Evolutionary conservation across 176 grass and related monocot genomes (phyloP).

Genomic region (Bromus sterilis): DNA sequence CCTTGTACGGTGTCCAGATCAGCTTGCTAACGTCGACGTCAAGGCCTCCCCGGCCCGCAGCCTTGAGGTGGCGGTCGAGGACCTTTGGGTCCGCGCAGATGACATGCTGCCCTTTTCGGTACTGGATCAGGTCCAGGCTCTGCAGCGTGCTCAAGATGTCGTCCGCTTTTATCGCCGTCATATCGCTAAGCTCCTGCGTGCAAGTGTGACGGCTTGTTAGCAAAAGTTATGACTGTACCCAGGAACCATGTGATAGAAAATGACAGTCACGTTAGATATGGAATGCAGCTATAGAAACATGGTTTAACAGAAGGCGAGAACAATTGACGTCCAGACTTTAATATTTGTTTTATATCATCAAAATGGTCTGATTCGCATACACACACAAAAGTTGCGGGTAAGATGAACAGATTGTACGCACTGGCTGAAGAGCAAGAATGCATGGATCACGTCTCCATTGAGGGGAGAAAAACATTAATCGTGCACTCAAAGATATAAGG

Average conservation of each 20-base stretch:
- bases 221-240: neutral
- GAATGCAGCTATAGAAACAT: neutral
- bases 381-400: constrained; percentile 23
- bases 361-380: constrained; percentile 9
- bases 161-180: constrained; percentile 92
- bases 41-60: constrained; percentile 75
- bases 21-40: constrained; percentile 93
- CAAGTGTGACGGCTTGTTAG: constrained; percentile 3
- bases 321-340: constrained; percentile 26
- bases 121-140: constrained; percentile 86
- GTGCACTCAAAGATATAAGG: neutral
- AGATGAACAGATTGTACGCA: constrained; percentile 14
- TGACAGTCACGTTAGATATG: neutral
- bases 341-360: constrained; percentile 9
- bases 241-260: neutral
- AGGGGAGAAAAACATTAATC: neutral
- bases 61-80: constrained; percentile 89
- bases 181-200: constrained; percentile 87
- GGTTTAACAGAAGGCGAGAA: neutral
- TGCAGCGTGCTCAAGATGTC: constrained; percentile 90
- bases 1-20: constrained; percentile 98
- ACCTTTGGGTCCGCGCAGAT: constrained; percentile 95
- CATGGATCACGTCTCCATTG: constrained; percentile 24
- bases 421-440: constrained; percentile 8
- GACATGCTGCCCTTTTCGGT: constrained; percentile 92